Conservation (phyloP, 2,329 filamentous ascomycete genomes). For the Neocucurbitaria cava region DNA sequence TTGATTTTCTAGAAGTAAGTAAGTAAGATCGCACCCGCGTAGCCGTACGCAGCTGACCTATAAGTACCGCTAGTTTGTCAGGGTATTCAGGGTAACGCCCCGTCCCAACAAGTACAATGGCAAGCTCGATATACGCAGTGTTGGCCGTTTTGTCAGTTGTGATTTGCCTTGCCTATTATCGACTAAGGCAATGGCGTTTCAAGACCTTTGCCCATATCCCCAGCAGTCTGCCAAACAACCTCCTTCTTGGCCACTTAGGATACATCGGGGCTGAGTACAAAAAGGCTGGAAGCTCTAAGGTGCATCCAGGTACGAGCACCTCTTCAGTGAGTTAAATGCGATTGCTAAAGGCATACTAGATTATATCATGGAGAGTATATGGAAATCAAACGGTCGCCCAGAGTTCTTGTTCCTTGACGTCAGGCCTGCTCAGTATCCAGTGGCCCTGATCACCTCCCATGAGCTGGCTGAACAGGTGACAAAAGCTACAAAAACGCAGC, state of each 20-base stretch:
- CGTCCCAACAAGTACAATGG: too few relatives aligned
- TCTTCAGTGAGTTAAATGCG: neutral
- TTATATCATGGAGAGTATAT: conserved; percentile 41
- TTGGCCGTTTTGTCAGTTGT: conserved; percentile 29
- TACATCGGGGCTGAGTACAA: conserved; percentile 35
- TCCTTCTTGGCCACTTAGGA: conserved; percentile 38
- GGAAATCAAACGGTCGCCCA: conserved; percentile 34
- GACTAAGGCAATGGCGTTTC: conserved; percentile 36
- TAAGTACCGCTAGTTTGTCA: too few relatives aligned
- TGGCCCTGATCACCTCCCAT: conserved; percentile 39
- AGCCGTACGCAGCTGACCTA: too few relatives aligned
- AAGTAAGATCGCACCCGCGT: too few relatives aligned
- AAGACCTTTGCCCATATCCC: conserved; percentile 33
- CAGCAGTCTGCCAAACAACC: conserved; percentile 22
- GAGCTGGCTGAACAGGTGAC: conserved; percentile 46
- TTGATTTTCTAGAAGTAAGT: too few relatives aligned
- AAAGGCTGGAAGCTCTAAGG: conserved; percentile 28
- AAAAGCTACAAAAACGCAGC: conserved; percentile 34
- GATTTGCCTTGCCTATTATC: conserved; percentile 25
- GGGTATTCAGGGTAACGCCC: too few relatives aligned
- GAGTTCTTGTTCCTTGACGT: conserved; percentile 40
- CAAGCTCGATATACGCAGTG: conserved; percentile 20
- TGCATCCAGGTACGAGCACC: conserved; percentile 35
- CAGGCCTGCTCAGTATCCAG: conserved; percentile 35
- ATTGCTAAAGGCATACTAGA: conserved; percentile 24